phyloP scores from a whole-genome alignment of 1,284 basidiomycete species.

The Tremellales sp. region DNA sequence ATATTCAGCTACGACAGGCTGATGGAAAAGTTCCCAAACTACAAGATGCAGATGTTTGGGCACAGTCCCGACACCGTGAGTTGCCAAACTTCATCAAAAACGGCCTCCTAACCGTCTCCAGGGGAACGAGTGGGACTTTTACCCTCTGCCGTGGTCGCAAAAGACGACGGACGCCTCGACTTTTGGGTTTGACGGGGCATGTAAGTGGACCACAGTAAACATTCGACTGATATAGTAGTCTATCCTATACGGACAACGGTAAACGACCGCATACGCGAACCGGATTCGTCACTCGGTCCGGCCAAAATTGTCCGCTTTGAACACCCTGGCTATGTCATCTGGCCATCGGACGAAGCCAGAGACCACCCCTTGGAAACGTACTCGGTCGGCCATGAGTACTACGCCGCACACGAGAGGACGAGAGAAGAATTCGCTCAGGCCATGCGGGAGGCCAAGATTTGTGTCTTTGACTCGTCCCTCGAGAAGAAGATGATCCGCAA shows the following conservation, averaged over 20 bases:
- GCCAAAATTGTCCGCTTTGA: constrained; percentile 31
- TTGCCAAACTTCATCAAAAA: too few relatives aligned
- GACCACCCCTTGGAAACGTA: constrained; percentile 42
- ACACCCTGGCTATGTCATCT: constrained; percentile 45
- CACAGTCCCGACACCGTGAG: constrained; percentile 46
- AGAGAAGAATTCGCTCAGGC: constrained; percentile 43
- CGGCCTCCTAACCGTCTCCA: too few relatives aligned
- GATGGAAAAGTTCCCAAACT: constrained; percentile 32
- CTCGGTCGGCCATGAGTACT: constrained; percentile 30
- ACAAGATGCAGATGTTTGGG: constrained; percentile 44
- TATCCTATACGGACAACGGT: constrained; percentile 48
- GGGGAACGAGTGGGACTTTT: constrained; percentile 49
- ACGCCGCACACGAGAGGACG: constrained; percentile 32
- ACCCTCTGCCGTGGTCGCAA: constrained; percentile 35
- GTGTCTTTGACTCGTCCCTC: constrained; percentile 48
- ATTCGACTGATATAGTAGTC: constrained; percentile 22
- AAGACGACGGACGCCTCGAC: constrained; percentile 39
- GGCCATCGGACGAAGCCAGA: constrained; percentile 22
- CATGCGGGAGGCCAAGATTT: constrained; percentile 44
- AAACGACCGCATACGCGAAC: constrained; percentile 23
- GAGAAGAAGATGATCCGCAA: constrained; percentile 49
- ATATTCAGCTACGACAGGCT: constrained; percentile 42
- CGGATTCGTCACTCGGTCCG: not conserved
- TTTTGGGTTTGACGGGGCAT: constrained; percentile 46
- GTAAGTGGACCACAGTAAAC: constrained; percentile 20